Conservation (phyloP, 768 basidiomycete species). For the Collybiopsis confluens region DNA sequence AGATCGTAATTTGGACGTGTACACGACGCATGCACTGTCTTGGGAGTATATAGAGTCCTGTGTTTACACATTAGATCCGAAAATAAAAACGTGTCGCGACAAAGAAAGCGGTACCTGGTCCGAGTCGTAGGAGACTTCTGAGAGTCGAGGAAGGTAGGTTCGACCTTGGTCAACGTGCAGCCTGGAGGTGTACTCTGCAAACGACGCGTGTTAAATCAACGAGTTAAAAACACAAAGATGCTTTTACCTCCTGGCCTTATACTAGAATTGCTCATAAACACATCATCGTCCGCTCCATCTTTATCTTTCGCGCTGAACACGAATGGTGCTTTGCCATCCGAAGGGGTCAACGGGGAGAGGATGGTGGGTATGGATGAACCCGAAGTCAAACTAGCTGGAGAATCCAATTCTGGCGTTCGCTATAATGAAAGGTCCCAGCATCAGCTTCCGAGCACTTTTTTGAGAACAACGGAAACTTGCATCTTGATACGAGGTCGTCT, state of each 20-base stretch:
- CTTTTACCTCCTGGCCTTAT: not conserved
- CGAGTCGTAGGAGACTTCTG: constrained; percentile 5
- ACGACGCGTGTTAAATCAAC: not conserved
- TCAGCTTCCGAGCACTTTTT: too few species aligned
- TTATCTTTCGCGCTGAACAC: not conserved
- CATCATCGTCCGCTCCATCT: not conserved
- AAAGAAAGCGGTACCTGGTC: constrained; percentile 5
- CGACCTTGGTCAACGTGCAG: not conserved
- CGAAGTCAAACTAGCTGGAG: constrained; percentile 1
- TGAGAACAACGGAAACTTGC: not conserved
- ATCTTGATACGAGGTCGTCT: not conserved
- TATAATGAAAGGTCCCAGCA: not conserved
- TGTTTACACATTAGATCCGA: not conserved
- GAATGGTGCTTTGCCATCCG: not conserved
- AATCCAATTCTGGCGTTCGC: not conserved
- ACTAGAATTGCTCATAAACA: not conserved
- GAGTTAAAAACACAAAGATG: not conserved
- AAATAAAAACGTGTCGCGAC: not conserved
- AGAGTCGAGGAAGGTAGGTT: constrained; percentile 6
- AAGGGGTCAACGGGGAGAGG: constrained; percentile 5
- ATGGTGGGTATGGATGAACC: constrained; percentile 9
- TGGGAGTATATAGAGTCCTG: constrained; percentile 10
- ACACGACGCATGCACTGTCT: constrained; percentile 8
- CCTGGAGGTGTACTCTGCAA: not conserved
- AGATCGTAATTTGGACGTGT: not conserved